Percentiles rank a stretch among this genome's conserved stretches.
Conservation (phyloP, 164 flowering plant species). For the Chloranthus sessilifolius region DNA sequence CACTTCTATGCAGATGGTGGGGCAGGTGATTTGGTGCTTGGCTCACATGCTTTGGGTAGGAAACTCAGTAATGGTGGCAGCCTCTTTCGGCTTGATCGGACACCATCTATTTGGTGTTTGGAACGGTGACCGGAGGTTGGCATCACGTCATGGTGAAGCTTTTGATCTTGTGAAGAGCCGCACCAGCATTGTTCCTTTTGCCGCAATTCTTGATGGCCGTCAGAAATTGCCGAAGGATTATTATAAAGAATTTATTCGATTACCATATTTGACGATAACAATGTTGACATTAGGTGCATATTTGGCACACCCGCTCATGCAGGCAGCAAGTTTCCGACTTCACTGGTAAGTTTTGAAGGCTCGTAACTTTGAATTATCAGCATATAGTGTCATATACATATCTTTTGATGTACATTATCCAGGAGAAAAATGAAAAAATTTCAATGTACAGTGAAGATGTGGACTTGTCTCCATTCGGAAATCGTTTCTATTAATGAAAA, state of each 20-base stretch:
- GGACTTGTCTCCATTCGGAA: not conserved
- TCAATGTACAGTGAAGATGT: too few relatives aligned
- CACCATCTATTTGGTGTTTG: constrained; percentile 96
- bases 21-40: constrained; percentile 96
- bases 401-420: too few relatives aligned
- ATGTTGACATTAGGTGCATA: constrained; percentile 73
- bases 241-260: constrained; percentile 69
- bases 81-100: constrained; percentile 80
- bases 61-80: constrained; percentile 86
- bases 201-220: constrained; percentile 91
- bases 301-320: constrained; percentile 88
- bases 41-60: constrained; percentile 95
- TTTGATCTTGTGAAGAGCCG: constrained; percentile 69
- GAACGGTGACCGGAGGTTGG: constrained; percentile 92
- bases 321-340: constrained; percentile 70
- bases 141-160: constrained; percentile 63
- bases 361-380: too few relatives aligned
- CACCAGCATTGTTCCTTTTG: constrained; percentile 89
- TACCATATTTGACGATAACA: constrained; percentile 72
- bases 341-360: constrained; percentile 94
- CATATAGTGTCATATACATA: too few relatives aligned
- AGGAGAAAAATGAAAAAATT: too few relatives aligned
- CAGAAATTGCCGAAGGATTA: constrained; percentile 82
- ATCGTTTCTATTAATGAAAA: not conserved
- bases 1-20: constrained; percentile 63